phyloP scores from a whole-genome alignment of 805 yeast species.

The Candida vartiovaarae region DNA sequence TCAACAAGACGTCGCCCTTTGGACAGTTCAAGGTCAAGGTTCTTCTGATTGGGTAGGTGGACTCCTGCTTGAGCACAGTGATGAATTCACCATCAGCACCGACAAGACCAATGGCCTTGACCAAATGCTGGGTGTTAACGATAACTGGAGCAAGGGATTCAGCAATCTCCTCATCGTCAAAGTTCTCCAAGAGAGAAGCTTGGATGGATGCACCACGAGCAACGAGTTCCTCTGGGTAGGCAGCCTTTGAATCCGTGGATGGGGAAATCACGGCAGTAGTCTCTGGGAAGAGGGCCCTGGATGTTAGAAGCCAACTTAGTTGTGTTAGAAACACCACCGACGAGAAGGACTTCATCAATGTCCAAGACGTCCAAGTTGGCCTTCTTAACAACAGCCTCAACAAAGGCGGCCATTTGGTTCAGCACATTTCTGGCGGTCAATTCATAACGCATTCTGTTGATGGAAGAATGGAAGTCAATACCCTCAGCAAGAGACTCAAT shows the following conservation, averaged over 20 bases:
- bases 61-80: constrained; percentile 70
- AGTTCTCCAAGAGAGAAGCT: constrained; percentile 76
- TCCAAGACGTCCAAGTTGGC: constrained; percentile 82
- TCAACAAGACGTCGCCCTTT: constrained; percentile 55
- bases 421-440: constrained; percentile 75
- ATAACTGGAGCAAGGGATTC: constrained; percentile 82
- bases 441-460: constrained; percentile 93
- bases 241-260: constrained; percentile 63
- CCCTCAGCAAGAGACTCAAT: constrained; percentile 95
- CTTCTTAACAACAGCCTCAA: constrained; percentile 66
- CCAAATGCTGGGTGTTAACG: constrained; percentile 80
- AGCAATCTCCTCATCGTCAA: constrained; percentile 72
- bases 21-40: constrained; percentile 55
- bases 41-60: constrained; percentile 87
- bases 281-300: constrained; percentile 72
- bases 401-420: constrained; percentile 67
- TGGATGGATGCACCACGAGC: constrained; percentile 96
- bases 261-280: constrained; percentile 72
- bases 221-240: constrained; percentile 82
- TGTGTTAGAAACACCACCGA: constrained; percentile 89
- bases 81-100: constrained; percentile 66
- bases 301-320: constrained; percentile 84
- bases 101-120: constrained; percentile 79
- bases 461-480: constrained; percentile 83
- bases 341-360: constrained; percentile 83